Base-by-base conservation (phyloP, 106 monocot genomes). In the Acorus gramineus region DNA sequence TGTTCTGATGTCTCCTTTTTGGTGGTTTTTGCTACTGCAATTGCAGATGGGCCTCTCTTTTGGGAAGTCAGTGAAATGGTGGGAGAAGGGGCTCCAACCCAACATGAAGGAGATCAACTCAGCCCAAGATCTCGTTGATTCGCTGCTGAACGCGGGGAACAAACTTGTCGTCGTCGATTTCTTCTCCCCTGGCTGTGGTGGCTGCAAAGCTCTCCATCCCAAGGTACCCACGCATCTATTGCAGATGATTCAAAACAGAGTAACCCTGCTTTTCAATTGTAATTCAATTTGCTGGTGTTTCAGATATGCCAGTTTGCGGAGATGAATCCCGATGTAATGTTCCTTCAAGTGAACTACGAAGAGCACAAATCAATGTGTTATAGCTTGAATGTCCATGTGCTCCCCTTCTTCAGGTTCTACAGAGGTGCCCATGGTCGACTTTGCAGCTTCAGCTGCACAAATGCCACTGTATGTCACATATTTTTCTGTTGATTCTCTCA, bases 391-490 rank as follows among this genome's bases (percentile, higher is more conserved):
- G 87, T 96, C 43, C 90, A 90, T 76, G 90, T 96, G 52, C 95
- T 96, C 13, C 90, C 95, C 48, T 96, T 96, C 78, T 96, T 96
- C 52, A 87, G 90, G 58, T 90, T 96, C 67, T 96, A 90, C 59
- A 87, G 95, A 28, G 95, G 95, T 76, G 80, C 90, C 3, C 80
- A 96, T 0, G 95, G 90, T 14, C 82, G 87, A 12, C 80, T 95
- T 12, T 84, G 86, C 60, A 90, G 95, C 78, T 95, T 95, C 84
- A 95, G 94, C 74, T 95, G 94, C 82, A 95, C 94, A 6, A 82
- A 73, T 80, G 90, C 86, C 56, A 95, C 90, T 48, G 95, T 90
- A 77, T 80, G 89, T 57, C 55, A 42, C 7, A 8, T 47, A 6
- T 7, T 2, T 10, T 55, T 14, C n/a, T n/a, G 11, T 50, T 6